A percentile compares a stretch with the other conserved stretches of the same genome.
Conservation (phyloP, 768 basidiomycete genomes). For the Fomitopsis serialis region DNA sequence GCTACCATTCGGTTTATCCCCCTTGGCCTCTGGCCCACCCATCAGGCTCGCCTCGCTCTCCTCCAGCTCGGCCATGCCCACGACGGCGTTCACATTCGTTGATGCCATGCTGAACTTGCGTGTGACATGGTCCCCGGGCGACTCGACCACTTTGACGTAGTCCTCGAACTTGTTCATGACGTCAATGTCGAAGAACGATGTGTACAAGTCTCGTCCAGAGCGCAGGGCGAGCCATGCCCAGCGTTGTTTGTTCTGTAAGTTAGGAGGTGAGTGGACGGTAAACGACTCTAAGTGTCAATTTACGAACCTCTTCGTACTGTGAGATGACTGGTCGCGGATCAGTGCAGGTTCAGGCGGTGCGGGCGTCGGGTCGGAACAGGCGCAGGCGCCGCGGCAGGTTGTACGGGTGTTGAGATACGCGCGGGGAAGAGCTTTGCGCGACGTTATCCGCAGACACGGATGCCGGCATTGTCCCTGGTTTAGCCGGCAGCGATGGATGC, state of each 20-base stretch:
- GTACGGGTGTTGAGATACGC: conserved; percentile 15
- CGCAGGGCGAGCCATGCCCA: conserved; percentile 81
- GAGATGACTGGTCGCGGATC: conserved; percentile 43
- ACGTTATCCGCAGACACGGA: conserved; percentile 16
- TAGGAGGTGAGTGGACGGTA: not conserved
- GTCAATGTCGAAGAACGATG: conserved; percentile 79
- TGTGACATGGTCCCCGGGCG: conserved; percentile 4
- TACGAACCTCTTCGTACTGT: conserved; percentile 59
- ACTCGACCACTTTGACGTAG: conserved; percentile 20
- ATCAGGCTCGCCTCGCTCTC: conserved; percentile 3
- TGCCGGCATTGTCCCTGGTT: conserved; percentile 45
- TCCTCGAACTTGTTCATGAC: conserved; percentile 39
- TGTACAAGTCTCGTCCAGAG: conserved; percentile 63
- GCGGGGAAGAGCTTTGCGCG: conserved; percentile 26
- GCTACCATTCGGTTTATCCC: not conserved
- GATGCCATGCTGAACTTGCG: too few relatives aligned
- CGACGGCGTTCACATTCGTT: conserved; percentile 16
- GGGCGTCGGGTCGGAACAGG: conserved; percentile 17
- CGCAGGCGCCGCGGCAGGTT: conserved; percentile 13
- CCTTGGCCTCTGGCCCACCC: not conserved
- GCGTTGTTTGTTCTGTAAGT: conserved; percentile 64
- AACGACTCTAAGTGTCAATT: conserved; percentile 6
- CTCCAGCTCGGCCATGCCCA: conserved; percentile 7
- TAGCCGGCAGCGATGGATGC: conserved; percentile 70
- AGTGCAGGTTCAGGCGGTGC: conserved; percentile 13